A percentile compares a stretch with the other conserved stretches of the same genome.
Conservation (phyloP, 345 rosid species). For the Populus simonii region DNA sequence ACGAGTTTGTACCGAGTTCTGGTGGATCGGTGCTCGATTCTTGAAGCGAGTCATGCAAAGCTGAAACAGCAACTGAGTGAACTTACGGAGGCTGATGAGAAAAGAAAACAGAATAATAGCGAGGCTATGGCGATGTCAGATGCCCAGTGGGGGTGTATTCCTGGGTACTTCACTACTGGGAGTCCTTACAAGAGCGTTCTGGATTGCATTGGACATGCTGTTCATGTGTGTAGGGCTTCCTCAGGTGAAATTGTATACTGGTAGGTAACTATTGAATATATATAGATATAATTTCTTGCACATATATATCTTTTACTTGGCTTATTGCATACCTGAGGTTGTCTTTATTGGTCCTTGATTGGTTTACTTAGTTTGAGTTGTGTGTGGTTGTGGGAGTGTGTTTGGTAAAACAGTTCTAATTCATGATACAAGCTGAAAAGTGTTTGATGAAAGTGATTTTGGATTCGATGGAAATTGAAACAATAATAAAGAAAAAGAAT, state of each 20-base stretch:
- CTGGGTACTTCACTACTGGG: constrained; percentile 45
- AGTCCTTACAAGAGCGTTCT: constrained; percentile 58
- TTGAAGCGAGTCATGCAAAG: constrained; percentile 60
- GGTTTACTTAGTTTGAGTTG: no score
- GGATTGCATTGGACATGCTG: constrained; percentile 77
- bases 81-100: constrained; percentile 22
- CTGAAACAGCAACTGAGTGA: constrained; percentile 49
- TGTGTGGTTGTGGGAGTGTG: no score
- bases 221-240: constrained; percentile 53
- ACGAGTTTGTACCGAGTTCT: constrained; percentile 36
- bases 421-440: no score
- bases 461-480: no score
- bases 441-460: no score
- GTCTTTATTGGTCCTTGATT: no score
- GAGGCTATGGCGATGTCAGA: constrained; percentile 23
- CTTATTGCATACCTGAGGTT: no score
- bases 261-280: constrained; percentile 22
- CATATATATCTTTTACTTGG: background rate
- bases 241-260: constrained; percentile 64
- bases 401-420: no score
- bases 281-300: background rate
- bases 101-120: constrained; percentile 11
- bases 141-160: constrained; percentile 25
- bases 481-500: no score
- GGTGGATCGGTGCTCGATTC: constrained; percentile 58